A percentile compares a stretch with the other conserved stretches of the same genome.
Evolutionary conservation across 495 filamentous ascomycete genomes (phyloP).

Genomic region (Hypomontagnella submonticulosa): DNA sequence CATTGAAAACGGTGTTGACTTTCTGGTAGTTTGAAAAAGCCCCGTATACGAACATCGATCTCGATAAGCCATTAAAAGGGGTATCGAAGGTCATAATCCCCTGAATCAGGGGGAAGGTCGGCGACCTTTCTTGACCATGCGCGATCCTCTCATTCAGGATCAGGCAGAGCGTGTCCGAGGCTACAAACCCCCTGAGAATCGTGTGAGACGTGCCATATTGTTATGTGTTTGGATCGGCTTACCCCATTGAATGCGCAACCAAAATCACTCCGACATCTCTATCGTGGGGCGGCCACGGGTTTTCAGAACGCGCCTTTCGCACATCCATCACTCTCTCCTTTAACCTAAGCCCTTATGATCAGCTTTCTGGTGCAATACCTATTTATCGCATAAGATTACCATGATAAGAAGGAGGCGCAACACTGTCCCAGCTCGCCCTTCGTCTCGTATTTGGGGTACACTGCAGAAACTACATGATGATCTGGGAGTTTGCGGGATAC

Average conservation of each 20-base stretch:
- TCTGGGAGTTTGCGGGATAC: conserved; percentile 77
- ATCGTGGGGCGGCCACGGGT: conserved; percentile 85
- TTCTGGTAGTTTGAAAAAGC: conserved; percentile 90
- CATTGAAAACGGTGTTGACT: conserved; percentile 77
- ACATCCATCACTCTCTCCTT: conserved; percentile 91
- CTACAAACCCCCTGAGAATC: conserved; percentile 79
- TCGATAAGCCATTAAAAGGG: conserved; percentile 88
- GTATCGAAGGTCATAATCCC: conserved; percentile 95
- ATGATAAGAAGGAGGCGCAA: conserved; percentile 82
- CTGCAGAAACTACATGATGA: conserved; percentile 72
- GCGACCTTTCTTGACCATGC: conserved; percentile 36
- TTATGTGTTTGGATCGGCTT: conserved; percentile 10
- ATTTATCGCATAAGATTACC: conserved; percentile 60
- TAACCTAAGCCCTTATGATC: conserved; percentile 66
- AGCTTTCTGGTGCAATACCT: not conserved
- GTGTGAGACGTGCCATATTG: not conserved
- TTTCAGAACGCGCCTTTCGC: conserved; percentile 74
- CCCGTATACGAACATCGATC: conserved; percentile 88
- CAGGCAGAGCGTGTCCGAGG: conserved; percentile 80
- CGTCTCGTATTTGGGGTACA: conserved; percentile 94
- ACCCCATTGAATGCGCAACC: conserved; percentile 93
- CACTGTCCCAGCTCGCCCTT: conserved; percentile 82
- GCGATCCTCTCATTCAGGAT: conserved; percentile 54
- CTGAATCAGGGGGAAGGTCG: conserved; percentile 74
- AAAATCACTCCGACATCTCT: conserved; percentile 85